These are phyloP conservation scores for Phytophthora nicotianae DNA, from an alignment of 352 stramenopile species.

Conservation along the genomic window DNA sequence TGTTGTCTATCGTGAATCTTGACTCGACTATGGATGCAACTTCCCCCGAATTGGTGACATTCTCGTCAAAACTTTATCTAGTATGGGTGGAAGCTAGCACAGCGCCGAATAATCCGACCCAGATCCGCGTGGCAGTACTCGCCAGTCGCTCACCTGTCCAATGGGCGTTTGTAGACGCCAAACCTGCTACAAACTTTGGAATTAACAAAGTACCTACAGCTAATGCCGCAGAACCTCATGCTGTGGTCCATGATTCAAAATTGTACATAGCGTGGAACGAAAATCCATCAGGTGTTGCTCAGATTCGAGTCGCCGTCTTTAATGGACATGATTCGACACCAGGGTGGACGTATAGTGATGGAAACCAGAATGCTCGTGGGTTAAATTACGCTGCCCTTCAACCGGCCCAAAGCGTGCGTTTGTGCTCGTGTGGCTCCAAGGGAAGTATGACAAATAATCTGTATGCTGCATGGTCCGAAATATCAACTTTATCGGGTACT, in stretches of 20 bases:
- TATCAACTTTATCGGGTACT: slow-evolving; percentile 25
- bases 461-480: slow-evolving; percentile 65
- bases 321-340: slow-evolving; percentile 48
- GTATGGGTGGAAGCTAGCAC: slow-evolving; percentile 56
- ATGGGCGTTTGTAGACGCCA: slow-evolving; percentile 48
- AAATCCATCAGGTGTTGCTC: slow-evolving; percentile 19
- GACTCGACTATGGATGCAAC: slow-evolving; percentile 42
- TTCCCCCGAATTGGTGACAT: slow-evolving; percentile 30
- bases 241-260: slow-evolving; percentile 40
- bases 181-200: slow-evolving; percentile 28
- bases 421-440: slow-evolving; percentile 46
- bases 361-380: slow-evolving; percentile 39
- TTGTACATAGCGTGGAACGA: slow-evolving; percentile 73
- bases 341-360: slow-evolving; percentile 64
- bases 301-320: slow-evolving; percentile 66
- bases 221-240: slow-evolving; percentile 40
- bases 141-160: slow-evolving; percentile 30
- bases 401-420: slow-evolving; percentile 38
- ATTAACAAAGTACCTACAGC: slow-evolving; percentile 54
- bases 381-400: slow-evolving; percentile 50
- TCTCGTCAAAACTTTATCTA: slow-evolving; percentile 46
- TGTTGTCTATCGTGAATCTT: slow-evolving; percentile 50
- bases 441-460: slow-evolving; percentile 24
- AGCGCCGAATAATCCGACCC: slow-evolving; percentile 37
- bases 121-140: slow-evolving; percentile 57